A percentile compares a stretch with the other conserved stretches of the same genome.
Evolutionary conservation across 1,284 basidiomycete species (phyloP).

Genomic region (Pyrrhoderma noxium): DNA sequence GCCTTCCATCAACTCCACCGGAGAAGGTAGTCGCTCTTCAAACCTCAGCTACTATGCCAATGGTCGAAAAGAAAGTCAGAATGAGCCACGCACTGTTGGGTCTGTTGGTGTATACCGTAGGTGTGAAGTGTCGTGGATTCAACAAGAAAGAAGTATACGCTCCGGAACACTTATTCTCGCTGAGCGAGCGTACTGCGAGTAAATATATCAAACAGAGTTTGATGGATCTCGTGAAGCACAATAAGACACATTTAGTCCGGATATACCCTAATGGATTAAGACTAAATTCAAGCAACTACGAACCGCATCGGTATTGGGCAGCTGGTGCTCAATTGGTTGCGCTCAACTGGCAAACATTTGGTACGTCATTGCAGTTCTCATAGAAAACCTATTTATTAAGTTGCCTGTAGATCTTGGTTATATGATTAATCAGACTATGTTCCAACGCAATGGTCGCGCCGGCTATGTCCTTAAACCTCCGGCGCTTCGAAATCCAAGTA

Average conservation of each 20-base stretch:
- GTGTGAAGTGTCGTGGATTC: conserved; percentile 91
- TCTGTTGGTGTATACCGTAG: conserved; percentile 90
- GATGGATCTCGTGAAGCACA: conserved; percentile 84
- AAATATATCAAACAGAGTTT: conserved; percentile 53
- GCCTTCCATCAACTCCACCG: neutral
- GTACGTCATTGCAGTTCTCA: conserved; percentile 35
- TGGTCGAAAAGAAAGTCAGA: conserved; percentile 37
- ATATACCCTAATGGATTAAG: conserved; percentile 86
- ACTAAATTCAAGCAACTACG: conserved; percentile 82
- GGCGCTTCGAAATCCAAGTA: conserved; percentile 62
- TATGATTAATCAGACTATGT: conserved; percentile 93
- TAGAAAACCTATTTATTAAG: neutral
- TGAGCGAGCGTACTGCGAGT: conserved; percentile 83
- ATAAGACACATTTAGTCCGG: conserved; percentile 76
- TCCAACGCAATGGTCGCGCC: conserved; percentile 75
- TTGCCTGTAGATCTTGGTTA: conserved; percentile 71
- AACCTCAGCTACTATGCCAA: neutral
- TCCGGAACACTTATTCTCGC: conserved; percentile 85
- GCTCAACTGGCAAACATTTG: conserved; percentile 96
- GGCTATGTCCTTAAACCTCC: conserved; percentile 92
- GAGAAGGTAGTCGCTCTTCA: neutral
- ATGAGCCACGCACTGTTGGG: conserved; percentile 73
- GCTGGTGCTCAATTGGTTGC: conserved; percentile 92
- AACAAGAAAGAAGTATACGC: conserved; percentile 87
- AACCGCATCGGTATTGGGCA: conserved; percentile 87